Evolutionary conservation across 345 rosid species (phyloP).

Genomic region (Pistacia vera): DNA sequence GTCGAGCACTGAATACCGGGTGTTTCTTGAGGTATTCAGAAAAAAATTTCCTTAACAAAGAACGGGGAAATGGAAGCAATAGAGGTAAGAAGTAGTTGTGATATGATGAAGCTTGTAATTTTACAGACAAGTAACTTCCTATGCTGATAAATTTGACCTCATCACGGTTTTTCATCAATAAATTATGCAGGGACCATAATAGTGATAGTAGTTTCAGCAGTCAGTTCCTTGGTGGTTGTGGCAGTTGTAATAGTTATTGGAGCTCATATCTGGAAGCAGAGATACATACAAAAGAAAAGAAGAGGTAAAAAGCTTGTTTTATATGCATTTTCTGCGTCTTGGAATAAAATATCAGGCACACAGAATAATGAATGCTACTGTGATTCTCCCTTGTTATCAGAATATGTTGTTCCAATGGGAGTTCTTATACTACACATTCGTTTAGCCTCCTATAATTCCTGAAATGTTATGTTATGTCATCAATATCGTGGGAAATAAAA

Average conservation of each 20-base stretch:
- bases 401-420: conserved; percentile 1
- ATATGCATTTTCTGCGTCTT: neutral
- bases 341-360: neutral
- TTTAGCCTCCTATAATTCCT: neutral
- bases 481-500: neutral
- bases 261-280: conserved; percentile 61
- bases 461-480: neutral
- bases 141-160: neutral
- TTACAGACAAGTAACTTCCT: neutral
- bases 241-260: conserved; percentile 57
- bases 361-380: neutral
- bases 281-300: conserved; percentile 65
- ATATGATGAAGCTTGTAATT: neutral
- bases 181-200: conserved; percentile 54
- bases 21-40: conserved; percentile 91
- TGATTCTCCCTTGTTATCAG: neutral
- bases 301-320: conserved; percentile 46
- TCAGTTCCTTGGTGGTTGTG: conserved; percentile 65
- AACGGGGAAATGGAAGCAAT: conserved; percentile 46
- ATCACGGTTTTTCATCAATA: conserved; percentile 13
- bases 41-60: conserved; percentile 66
- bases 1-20: conserved; percentile 81
- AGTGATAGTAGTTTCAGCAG: conserved; percentile 68
- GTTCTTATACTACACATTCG: neutral
- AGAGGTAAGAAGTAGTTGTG: conserved; percentile 46